Evolutionary conservation across 2,329 filamentous ascomycete genomes (phyloP), one percentile per base, ranked within the genome.

Genomic region (Lasiodiplodia sp.): DNA sequence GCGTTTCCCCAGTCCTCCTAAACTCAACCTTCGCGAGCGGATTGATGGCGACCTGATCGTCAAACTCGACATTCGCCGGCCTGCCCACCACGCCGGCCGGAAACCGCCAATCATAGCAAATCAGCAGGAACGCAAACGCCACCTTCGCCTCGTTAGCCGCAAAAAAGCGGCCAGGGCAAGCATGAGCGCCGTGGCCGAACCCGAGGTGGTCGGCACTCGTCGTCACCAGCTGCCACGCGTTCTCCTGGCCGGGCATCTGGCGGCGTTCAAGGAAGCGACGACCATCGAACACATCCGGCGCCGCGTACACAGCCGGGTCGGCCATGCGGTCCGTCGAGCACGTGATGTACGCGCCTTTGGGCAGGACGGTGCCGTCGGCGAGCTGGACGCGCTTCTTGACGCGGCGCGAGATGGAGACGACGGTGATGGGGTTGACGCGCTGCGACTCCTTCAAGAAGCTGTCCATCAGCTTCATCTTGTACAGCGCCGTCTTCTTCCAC

Each of bases 361-460:
- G n/a, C n/a, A n/a, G n/a, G n/a, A n/a, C n/a, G n/a, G n/a, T 72
- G 55, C 75, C 75, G 62, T 77, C 73, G n/a, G 73, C 73, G 6
- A 78, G 73, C 2, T 40, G 69, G 18, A 78, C 65, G 62, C 74
- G 66, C 14, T 69, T 25, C 4, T 63, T 69, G 21, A 71, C 73
- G 14, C 70, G 62, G n/a, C 76, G 74, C 16, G 71, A 69, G 73
- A 79, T 75, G 12, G 23, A n/a, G n/a, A n/a, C 8, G 31, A 34
- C 31, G 2, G 31, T 40, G 31, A 60, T 18, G 11, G 72, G 71
- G 25, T 73, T 75, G 18, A 75, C 34, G 47, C 78, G 68, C 68
- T 78, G 76, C 2, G 71, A 71, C 67, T 79, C 77, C 69, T 78
- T 78, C 66, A 79, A 70, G 60, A 77, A 71, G 69, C 75, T 77